Base-by-base conservation (phyloP, 2,329 filamentous ascomycete species). In the Drechmeria coniospora region DNA sequence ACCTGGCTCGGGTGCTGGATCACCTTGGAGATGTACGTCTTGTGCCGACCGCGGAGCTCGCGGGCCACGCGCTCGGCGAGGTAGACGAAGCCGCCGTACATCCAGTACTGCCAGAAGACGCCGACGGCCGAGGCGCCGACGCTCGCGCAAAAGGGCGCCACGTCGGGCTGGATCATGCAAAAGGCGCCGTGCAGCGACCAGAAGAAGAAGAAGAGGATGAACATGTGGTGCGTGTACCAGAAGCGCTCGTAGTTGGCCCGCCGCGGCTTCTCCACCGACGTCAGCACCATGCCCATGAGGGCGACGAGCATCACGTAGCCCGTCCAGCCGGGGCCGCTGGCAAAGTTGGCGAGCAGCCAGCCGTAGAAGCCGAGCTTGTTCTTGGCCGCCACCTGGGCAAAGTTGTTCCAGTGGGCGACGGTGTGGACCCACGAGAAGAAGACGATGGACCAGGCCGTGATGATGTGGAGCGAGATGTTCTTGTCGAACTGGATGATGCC, bases 91-190 rank as follows among this genome's bases (percentile, higher is more conserved):
- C 79, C 82, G 27, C 80, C 78, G 46, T 81, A 82, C 67, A 82
- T 76, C 80, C 80, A 90, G 59, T 80, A 90, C 56, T 86, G 75
- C 78, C 79, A 90, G 51, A 92, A 90, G 29, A 86, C 79, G 43
- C 80, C 81, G 35, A 76, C 63, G 17, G 72, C 70, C 15, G 66
- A 61, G 8, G 67, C 59, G 36, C 72, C 72, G 34, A 81, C 61
- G 32, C 75, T 74, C 31, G 69, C 63, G 54, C 81, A 86, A 50
- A 79, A 86, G 2, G 81, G 80, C 5, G 77, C 76, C 36, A 79
- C 70, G 48, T 90, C 81, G 28, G 80, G 74, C 53, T 82, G 80
- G 45, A 87, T 87, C 81, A 90, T 87, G 55, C 82, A 87, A 59
- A 84, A 90, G 15, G 79, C 78, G 32, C 81, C 82, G 53, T 92